Base-by-base conservation (phyloP, 352 stramenopile species). In the Phytophthora hybrid region DNA sequence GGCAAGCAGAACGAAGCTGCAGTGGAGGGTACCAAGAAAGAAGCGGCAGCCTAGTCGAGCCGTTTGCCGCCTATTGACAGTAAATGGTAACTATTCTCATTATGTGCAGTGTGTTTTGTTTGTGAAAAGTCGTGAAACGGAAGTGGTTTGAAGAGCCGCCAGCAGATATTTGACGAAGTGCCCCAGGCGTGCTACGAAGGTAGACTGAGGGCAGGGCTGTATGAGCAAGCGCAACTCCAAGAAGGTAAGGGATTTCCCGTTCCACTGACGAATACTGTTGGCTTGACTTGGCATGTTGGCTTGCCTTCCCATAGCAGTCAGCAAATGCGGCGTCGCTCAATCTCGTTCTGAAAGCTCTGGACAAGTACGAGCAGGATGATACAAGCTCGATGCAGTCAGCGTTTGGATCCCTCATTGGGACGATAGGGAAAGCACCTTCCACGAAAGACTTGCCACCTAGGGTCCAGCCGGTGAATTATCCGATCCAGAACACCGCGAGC, bases 191-290 rank as follows among this genome's bases (percentile, higher is more conserved):
- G 39, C 29, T 63, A n/a, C 14, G n/a, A 39, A 52, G 44, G 26
- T 34, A 29, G 19, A 54, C n/a, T 29, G 19, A 54, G 47, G 47
- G 19, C 47, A 31, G 47, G 7, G 47, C 47, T 31, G 29, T 41
- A 90, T 91, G 84, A 89, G 79, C 63, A 92, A 88, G 60, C 80
- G 79, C 46, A 63, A 63, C 10, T 51, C 75, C 16, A 91, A 87
- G 69, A 81, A 78, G 59, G 83, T 91, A 77, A 52, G 80, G 8
- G 34, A 2, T 18, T 39, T 39, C 19, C 4, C 44, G 53, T 44
- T 55, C 19, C 2, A 39, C 16, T 54, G 7, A n/a, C 19, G 49
- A n/a, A 10, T 26, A 14, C 14, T 62, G 21, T 61, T 37, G 19
- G 4, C n/a, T 16, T 34, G 19, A 9, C 6, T 26, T 54, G 31